A percentile compares a stretch with the other conserved stretches of the same genome.
Evolutionary conservation across 441 rosid genomes (phyloP).

Genomic region (Gossypium gossypioides): DNA sequence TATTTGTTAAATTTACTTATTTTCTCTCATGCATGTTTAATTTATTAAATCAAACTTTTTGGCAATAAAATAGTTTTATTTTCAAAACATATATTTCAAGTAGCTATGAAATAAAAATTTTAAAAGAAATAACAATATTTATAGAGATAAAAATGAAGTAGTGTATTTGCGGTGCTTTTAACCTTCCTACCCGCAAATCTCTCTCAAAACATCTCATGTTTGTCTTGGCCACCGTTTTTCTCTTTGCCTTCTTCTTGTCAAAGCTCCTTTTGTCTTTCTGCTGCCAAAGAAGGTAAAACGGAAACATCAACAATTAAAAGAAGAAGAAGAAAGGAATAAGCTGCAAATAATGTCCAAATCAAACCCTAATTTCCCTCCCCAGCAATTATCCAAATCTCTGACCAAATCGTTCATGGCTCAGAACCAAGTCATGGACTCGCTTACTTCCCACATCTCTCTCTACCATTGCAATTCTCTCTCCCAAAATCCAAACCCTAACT

Average conservation of each 20-base stretch:
- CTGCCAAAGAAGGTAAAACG: background rate
- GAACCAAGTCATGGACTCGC: slow-evolving; percentile 61
- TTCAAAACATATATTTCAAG: no score
- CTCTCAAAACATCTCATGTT: background rate
- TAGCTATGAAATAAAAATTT: no score
- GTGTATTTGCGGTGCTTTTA: background rate
- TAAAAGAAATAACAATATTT: no score
- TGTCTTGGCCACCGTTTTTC: background rate
- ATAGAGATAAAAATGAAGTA: background rate
- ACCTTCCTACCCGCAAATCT: background rate
- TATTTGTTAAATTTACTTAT: no score
- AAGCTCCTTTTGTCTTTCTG: background rate
- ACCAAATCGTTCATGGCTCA: slow-evolving; percentile 38
- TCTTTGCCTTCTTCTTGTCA: background rate
- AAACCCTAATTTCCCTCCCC: slow-evolving; percentile 19
- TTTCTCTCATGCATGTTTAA: no score
- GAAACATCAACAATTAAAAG: background rate
- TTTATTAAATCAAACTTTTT: no score
- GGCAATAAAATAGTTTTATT: no score
- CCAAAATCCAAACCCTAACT: slow-evolving; percentile 19
- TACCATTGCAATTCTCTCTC: slow-evolving; percentile 45
- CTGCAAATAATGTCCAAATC: slow-evolving; percentile 22
- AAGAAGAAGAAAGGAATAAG: background rate
- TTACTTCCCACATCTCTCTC: slow-evolving; percentile 85
- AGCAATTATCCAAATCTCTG: slow-evolving; percentile 5